A percentile compares a stretch with the other conserved stretches of the same genome.
Conservation (phyloP, 73 alveolate genomes). For the Paramecium caudatum region DNA sequence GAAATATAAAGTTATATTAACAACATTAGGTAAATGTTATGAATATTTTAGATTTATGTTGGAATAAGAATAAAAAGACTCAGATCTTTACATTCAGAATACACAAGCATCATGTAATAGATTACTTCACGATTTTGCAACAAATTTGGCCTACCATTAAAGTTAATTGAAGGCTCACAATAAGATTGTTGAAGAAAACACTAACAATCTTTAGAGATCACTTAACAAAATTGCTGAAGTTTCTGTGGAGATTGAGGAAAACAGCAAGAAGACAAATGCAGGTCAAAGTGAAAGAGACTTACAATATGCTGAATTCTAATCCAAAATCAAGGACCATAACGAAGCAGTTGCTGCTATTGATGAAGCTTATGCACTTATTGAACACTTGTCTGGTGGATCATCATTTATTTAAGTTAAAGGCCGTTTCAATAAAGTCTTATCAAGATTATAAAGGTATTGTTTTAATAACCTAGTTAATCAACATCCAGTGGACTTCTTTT, state of each 20-base stretch:
- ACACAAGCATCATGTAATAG: slow-evolving; percentile 56
- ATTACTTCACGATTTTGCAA: slow-evolving; percentile 58
- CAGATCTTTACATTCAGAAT: slow-evolving; percentile 53
- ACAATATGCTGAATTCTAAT: slow-evolving; percentile 62
- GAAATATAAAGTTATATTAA: slow-evolving; percentile 53
- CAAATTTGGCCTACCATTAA: slow-evolving; percentile 52
- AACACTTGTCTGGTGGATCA: slow-evolving; percentile 53
- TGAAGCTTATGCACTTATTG: slow-evolving; percentile 66
- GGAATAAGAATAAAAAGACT: slow-evolving; percentile 59
- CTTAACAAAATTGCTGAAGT: slow-evolving; percentile 61
- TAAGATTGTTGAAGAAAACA: slow-evolving; percentile 53
- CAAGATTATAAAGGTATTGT: slow-evolving; percentile 34
- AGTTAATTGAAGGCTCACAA: slow-evolving; percentile 60
- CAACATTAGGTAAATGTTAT: slow-evolving; percentile 5
- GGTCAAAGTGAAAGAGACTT: slow-evolving; percentile 63
- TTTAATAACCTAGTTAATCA: slow-evolving; percentile 7
- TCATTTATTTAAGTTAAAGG: slow-evolving; percentile 64
- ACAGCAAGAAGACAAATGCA: slow-evolving; percentile 54
- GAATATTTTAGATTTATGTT: slow-evolving; percentile 54
- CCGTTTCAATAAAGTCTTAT: slow-evolving; percentile 30
- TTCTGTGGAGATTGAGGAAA: slow-evolving; percentile 65
- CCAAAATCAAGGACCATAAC: slow-evolving; percentile 49
- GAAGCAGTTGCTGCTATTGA: slow-evolving; percentile 61
- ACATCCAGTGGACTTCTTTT: not conserved
- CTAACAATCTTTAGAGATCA: slow-evolving; percentile 49